These are phyloP conservation scores for Trichosporon sp. DNA, from an alignment of 1,284 basidiomycete species.

Conservation along the genomic window DNA sequence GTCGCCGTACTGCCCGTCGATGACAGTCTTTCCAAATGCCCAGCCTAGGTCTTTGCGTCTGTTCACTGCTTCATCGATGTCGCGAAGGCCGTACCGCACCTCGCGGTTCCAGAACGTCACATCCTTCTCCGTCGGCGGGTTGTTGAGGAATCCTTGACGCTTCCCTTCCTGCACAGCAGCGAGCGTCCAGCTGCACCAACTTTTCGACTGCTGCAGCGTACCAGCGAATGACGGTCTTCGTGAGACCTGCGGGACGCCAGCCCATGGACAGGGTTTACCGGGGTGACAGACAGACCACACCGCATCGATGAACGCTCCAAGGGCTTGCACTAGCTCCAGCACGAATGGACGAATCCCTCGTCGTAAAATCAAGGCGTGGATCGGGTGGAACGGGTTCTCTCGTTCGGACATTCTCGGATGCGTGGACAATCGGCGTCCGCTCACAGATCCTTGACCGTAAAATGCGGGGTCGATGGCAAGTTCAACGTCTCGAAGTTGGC, in stretches of 20 bases:
- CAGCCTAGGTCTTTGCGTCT: constrained; percentile 37
- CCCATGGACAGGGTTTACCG: constrained; percentile 16
- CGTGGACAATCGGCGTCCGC: constrained; percentile 24
- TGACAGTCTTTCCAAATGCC: constrained; percentile 33
- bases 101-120: constrained; percentile 37
- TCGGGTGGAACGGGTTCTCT: constrained; percentile 37
- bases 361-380: constrained; percentile 29
- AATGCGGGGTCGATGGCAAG: constrained; percentile 38
- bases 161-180: constrained; percentile 39
- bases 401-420: constrained; percentile 29
- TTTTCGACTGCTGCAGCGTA: neutral
- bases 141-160: constrained; percentile 21
- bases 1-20: constrained; percentile 31
- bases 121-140: constrained; percentile 22
- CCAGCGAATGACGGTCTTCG: neutral
- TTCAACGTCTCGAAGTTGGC: constrained; percentile 38
- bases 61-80: constrained; percentile 42
- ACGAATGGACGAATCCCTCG: constrained; percentile 40
- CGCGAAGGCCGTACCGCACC: constrained; percentile 31
- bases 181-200: constrained; percentile 34
- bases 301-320: constrained; percentile 40
- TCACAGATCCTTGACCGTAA: constrained; percentile 10
- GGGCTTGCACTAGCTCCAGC: constrained; percentile 38
- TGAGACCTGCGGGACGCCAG: constrained; percentile 3
- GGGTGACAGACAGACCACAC: constrained; percentile 34